Base-by-base conservation (phyloP, 1,139 yeast species). In the Pichia sp. region DNA sequence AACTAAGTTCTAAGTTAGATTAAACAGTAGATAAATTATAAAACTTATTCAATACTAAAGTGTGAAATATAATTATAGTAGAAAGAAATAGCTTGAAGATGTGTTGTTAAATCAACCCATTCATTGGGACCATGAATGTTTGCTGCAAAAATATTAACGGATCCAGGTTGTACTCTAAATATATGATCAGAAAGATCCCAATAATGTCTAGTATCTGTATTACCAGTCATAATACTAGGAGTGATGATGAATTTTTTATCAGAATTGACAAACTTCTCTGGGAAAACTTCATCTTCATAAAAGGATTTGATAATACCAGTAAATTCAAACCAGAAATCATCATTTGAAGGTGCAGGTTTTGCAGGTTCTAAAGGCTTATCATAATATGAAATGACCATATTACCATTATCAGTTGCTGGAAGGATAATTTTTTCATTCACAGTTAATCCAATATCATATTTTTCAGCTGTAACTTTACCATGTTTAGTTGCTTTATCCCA, bases 161-260 rank as follows among this genome's bases (percentile, higher is more conserved):
- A 40, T 2, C 56, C 53, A 1, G 57, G 57, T 25, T 49, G 51
- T 20, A 73, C 82, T 55, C 96, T 74, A 69, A 73, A 86, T 49
- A 89, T 85, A 60, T 84, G 77, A 45, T 70, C 69, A n/a, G 89
- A 76, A 59, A 87, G 69, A 42, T 70, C 64, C 90, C 94, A 85
- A 66, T 84, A 87, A 60, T 78, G 75, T 59, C 77, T 75, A 8
- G 96, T 87, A 61, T 87, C 96, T 3, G 96, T 87, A 63, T 87
- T 87, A 30, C 86, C 96, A 6, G 86, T 73, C 78, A 84, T 76
- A 42, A 85, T 59, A 22, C 76, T 68, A 10, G 95, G 94, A 2
- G 89, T 67, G 24, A 78, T 68, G 42, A 83, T 68, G 30, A 80
- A 65, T 26, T 77, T 69, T 35, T 68, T 50, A 51, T 72, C 74